A percentile compares a stretch with the other conserved stretches of the same genome.
Conservation (phyloP, 345 rosid species). For the Arabidopsis thaliana region TAIR10.1 NC_003076.8:26548501-26549000, state of each 20-base stretch:
- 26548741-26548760: slow-evolving; percentile 56
- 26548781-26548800: slow-evolving; percentile 67
- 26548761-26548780: slow-evolving; percentile 79
- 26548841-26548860: slow-evolving; percentile 53
- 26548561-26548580: slow-evolving; percentile 61
- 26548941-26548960: slow-evolving; percentile 57
- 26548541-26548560: slow-evolving; percentile 55
- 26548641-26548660: slow-evolving; percentile 53
- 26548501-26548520: slow-evolving; percentile 76
- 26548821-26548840: slow-evolving; percentile 66
- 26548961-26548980: slow-evolving; percentile 59
- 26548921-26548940: slow-evolving; percentile 50
- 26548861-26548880: slow-evolving; percentile 60
- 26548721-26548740: slow-evolving; percentile 59
- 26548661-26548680: slow-evolving; percentile 48
- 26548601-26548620: slow-evolving; percentile 78
- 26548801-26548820: slow-evolving; percentile 72
- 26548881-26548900: slow-evolving; percentile 65
- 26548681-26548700: slow-evolving; percentile 78
- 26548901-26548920: slow-evolving; percentile 70
- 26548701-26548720: slow-evolving; percentile 78
- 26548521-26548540: slow-evolving; percentile 63
- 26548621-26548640: slow-evolving; percentile 80
- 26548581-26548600: slow-evolving; percentile 65
- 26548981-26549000: slow-evolving; percentile 67